Base-by-base conservation (phyloP, 805 yeast species). In the Saccharomyces mikatae region DNA sequence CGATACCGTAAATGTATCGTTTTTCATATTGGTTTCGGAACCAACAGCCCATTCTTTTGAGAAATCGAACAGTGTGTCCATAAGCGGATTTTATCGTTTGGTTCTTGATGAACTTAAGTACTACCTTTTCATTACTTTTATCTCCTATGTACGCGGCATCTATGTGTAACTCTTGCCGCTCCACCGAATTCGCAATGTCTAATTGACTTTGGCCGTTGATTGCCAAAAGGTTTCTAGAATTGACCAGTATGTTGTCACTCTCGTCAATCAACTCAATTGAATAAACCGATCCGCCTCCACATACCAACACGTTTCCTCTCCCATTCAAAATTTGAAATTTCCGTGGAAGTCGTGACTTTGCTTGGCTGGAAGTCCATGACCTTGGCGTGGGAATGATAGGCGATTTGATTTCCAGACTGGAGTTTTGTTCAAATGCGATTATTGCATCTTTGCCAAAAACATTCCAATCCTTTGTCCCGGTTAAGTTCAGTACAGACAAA, bases 381-480 rank as follows among this genome's bases (percentile, higher is more conserved):
- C 46, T 52, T 31, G 49, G 49, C 4, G 26, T 11, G 46, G 6
- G 21, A 24, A 48, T 48, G 14, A 58, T 14, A 24, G 62, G 55
- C 6, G 59, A 57, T 27, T 49, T 55, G 21, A 67, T 36, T 9
- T 59, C 53, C 21, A 68, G 56, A 52, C 68, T 64, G 2, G 69
- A 55, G 49, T 66, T 67, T 13, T 58, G 61, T 56, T 68, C 71
- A 55, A 56, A 67, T 1, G 69, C 67, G 9, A 68, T 62, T 29
- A 68, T 56, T 1, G 70, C 58, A 52, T 64, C 55, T 44, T 58
- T 56, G 8, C 69, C 69, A 59, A 60, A 63, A 2, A 68, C 60
- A 48, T 62, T 62, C 72, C 72, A 68, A 55, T 68, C 72, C 9
- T 52, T 49, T 1, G 66, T 54, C 3, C 72, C 72, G 28, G 59